phyloP scores from a whole-genome alignment of 805 yeast genomes.

The Clavispora carvajalis region DNA sequence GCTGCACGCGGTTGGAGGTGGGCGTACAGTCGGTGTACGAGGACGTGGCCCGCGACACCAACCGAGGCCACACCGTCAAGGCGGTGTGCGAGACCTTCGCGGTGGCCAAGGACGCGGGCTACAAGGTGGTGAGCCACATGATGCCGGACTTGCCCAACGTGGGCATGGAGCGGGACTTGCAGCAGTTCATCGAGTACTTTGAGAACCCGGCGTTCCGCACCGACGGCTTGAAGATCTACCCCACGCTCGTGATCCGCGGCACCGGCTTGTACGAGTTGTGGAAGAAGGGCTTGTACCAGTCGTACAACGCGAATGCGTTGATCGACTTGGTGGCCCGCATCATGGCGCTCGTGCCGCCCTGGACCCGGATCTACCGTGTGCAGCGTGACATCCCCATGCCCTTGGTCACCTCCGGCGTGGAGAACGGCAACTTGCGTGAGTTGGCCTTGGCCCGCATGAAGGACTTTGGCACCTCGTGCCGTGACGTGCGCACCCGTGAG shows the following conservation, averaged over 20 bases:
- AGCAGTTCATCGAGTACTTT: constrained; percentile 93
- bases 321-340: constrained; percentile 95
- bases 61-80: constrained; percentile 95
- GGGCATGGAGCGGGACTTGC: constrained; percentile 96
- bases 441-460: constrained; percentile 96
- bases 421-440: constrained; percentile 93
- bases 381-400: constrained; percentile 99
- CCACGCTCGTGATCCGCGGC: constrained; percentile 94
- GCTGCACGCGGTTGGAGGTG: constrained; percentile 93
- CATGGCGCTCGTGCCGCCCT: constrained; percentile 94
- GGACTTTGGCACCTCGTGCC: constrained; percentile 92
- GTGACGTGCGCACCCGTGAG: constrained; percentile 96
- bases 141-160: constrained; percentile 99
- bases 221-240: constrained; percentile 92
- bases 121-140: constrained; percentile 97
- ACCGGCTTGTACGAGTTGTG: constrained; percentile 95
- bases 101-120: constrained; percentile 96
- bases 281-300: constrained; percentile 92
- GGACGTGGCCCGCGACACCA: constrained; percentile 97
- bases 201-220: constrained; percentile 96
- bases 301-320: constrained; percentile 90
- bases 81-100: constrained; percentile 95
- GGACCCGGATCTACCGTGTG: constrained; percentile 98
- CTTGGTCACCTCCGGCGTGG: constrained; percentile 94
- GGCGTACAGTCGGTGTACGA: constrained; percentile 97